Conservation (phyloP, 2,329 filamentous ascomycete species). For the Nothophaeocryptopus gaeumannii region DNA sequence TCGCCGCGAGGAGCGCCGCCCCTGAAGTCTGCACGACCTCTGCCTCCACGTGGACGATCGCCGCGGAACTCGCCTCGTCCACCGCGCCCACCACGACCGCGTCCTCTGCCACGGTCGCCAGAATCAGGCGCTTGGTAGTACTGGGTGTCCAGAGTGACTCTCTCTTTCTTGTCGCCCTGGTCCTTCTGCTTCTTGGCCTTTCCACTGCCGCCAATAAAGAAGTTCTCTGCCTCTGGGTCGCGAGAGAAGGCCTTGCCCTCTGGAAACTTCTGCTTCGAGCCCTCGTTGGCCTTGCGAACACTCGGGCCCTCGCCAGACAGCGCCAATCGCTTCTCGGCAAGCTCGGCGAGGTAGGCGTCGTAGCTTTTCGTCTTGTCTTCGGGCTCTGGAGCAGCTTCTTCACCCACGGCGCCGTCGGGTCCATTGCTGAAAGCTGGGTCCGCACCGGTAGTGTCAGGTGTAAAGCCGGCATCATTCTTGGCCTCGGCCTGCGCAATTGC, state of each 20-base stretch:
- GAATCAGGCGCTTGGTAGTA: constrained; percentile 56
- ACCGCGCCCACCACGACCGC: constrained; percentile 47
- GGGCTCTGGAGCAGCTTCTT: constrained; percentile 34
- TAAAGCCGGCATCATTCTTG: constrained; percentile 30
- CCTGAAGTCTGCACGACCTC: constrained; percentile 38
- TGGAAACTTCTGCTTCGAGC: constrained; percentile 91
- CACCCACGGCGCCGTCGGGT: constrained; percentile 36
- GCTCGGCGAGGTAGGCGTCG: constrained; percentile 78
- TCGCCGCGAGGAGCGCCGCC: constrained; percentile 27
- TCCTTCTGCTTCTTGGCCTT: constrained; percentile 80
- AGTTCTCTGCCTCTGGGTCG: constrained; percentile 62
- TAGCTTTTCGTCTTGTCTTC: constrained; percentile 89
- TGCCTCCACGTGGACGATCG: constrained; percentile 39
- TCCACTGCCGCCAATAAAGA: constrained; percentile 69
- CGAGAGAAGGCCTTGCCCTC: constrained; percentile 66
- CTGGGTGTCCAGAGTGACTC: constrained; percentile 80
- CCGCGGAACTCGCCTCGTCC: constrained; percentile 43
- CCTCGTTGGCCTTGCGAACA: constrained; percentile 89
- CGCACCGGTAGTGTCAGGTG: constrained; percentile 37
- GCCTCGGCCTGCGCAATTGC: constrained; percentile 67
- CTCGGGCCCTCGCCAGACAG: constrained; percentile 64
- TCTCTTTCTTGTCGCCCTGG: constrained; percentile 79
- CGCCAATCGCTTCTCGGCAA: constrained; percentile 71
- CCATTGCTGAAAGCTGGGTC: constrained; percentile 47
- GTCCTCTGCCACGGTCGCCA: constrained; percentile 56